Base-by-base conservation (phyloP, 352 stramenopile genomes). In the Globisporangium alternatum region DNA sequence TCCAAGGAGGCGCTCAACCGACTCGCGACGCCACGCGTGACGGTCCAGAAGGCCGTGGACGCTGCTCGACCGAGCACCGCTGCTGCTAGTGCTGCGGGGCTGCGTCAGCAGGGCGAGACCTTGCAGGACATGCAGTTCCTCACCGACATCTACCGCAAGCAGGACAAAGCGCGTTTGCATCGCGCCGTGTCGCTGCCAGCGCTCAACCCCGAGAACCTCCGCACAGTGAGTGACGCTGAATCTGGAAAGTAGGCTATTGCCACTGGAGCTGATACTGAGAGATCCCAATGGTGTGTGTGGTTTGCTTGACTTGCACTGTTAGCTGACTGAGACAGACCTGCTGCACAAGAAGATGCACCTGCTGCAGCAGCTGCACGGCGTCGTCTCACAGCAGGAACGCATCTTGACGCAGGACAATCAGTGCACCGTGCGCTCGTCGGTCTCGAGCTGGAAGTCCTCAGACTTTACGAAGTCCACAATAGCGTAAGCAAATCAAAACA, bases 371-470 rank as follows among this genome's bases (percentile, higher is more conserved):
- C 74, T 91, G 2, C 80, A 88, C 64, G 68, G 68, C 1, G 72
- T 91, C 25, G 67, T 90, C 9, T 76, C 71, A 15, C 54, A 79
- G 39, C 75, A 91, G 60, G 74, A 86, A 56, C 66, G 68, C 0
- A 9, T 48, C 58, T 71, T 88, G 62, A 65, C 89, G 4, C 65
- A 81, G 45, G 83, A 90, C 51, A 80, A 90, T 56, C 76, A 90
- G 66, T 81, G 77, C 49, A 90, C 78, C 0, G 62, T 91, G 8
- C 77, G 76, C n/a, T 91, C 83, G 12, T 74, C 78, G 10, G 78
- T 91, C 41, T 91, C 83, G 21, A 91, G 83, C 67, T 91, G 80
- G 78, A 86, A 88, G 53, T 89, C 81, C 13, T 62, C 54, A 19
- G 64, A 70, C 57, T 65, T 63, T 9, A 39, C n/a, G 5, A 37